Base-by-base conservation (phyloP, 2,329 filamentous ascomycete species). In the Penicillium sclerotiorum region DNA sequence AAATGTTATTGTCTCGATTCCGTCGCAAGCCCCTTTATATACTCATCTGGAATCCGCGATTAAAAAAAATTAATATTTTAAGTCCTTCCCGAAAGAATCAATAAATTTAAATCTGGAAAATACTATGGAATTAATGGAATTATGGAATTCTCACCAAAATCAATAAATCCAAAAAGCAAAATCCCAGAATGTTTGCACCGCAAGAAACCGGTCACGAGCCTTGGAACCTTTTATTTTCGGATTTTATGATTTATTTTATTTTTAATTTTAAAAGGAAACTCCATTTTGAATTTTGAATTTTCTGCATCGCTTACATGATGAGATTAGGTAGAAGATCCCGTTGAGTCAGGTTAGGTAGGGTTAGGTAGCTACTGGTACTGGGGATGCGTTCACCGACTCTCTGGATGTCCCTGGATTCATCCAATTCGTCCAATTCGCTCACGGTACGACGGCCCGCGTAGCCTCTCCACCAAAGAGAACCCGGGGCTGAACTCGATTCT, bases 321-420 rank as follows among this genome's bases (percentile, higher is more conserved):
- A 42, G n/a, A 36, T 36, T 36, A 36, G 33, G 33, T 9, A 18
- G 33, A 36, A 20, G 7, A 28, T 15, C 23, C 21, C 18, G 9
- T 22, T 20, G n/a, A 28, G 36, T 39, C 20, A 9, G 37, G 22
- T 23, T 27, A 17, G 9, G 37, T 30, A 30, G 39, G 25, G 12
- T 28, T n/a, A 20, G 9, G 23, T 41, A 8, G 25, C 25, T 30
- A 42, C 20, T 41, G 8, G 20, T 39, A 21, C 23, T 20, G 22
- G n/a, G n/a, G 38, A 27, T 11, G 17, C 33, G 35, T 46, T 57
- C 54, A 57, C 54, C 54, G 54, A 57, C 54, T 55, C 48, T 55
- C 46, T 15, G 23, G 32, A 21, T 12, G 32, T 45, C 45, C 49
- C 44, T 58, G 30, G 52, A 48, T 47, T 50, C 46, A 28, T n/a